A percentile compares a stretch with the other conserved stretches of the same genome.
These are phyloP conservation scores for Alliaria petiolata DNA, from an alignment of 345 rosid genomes.

Conservation along the genomic window DNA sequence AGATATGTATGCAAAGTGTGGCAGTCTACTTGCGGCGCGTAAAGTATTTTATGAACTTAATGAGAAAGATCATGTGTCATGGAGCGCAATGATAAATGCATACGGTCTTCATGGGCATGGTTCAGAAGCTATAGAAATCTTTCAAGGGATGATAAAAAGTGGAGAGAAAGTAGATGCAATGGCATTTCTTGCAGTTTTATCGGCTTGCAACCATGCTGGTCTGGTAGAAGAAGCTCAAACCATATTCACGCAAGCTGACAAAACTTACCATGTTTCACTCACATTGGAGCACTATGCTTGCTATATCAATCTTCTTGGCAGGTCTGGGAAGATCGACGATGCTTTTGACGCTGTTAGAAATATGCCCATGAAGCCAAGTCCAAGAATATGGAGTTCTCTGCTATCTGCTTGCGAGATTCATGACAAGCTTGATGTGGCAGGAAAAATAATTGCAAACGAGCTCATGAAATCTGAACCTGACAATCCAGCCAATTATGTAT, in stretches of 20 bases:
- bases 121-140: conserved; percentile 44
- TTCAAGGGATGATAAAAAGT: conserved; percentile 38
- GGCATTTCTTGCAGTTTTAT: conserved; percentile 46
- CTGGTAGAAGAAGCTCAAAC: conserved; percentile 42
- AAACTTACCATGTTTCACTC: conserved; percentile 27
- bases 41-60: conserved; percentile 43
- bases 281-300: conserved; percentile 50
- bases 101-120: conserved; percentile 60
- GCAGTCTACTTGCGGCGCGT: conserved; percentile 39
- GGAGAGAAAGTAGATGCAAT: conserved; percentile 37
- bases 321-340: conserved; percentile 47
- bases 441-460: conserved; percentile 27
- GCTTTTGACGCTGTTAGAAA: conserved; percentile 36
- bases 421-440: conserved; percentile 42
- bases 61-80: conserved; percentile 44
- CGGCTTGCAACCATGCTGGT: conserved; percentile 58
- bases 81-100: conserved; percentile 49
- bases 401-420: conserved; percentile 48
- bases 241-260: conserved; percentile 32
- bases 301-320: conserved; percentile 56
- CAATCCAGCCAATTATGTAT: conserved; percentile 47
- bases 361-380: conserved; percentile 51
- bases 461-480: conserved; percentile 43
- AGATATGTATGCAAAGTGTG: conserved; percentile 58
- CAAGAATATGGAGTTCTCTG: conserved; percentile 51